Base-by-base conservation (phyloP, 192 early-diverging fungal genomes). In the Mortierella alpina region DNA sequence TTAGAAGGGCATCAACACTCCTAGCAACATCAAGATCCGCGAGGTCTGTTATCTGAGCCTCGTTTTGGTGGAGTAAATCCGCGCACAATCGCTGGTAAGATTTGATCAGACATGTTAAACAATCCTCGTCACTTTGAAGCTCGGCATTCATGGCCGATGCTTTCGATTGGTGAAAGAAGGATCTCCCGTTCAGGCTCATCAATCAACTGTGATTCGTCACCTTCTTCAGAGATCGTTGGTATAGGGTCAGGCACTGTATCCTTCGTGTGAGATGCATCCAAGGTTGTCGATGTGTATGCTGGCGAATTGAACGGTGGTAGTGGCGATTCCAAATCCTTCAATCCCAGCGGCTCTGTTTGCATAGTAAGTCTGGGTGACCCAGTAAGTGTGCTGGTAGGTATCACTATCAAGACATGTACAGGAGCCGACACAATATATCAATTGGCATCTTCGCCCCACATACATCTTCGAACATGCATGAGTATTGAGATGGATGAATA, bases 151-250 rank as follows among this genome's bases (percentile, higher is more conserved):
- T 68, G 66, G 22, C 54, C 55, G 58, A 68, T 68, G 20, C 46
- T 68, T 68, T 68, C 66, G 31, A 68, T 68, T 58, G 58, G 54
- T 47, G 66, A 23, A 68, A 68, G 66, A 58, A 58, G 66, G 48
- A 49, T 22, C 55, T 56, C 45, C 47, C 66, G 66, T 48, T 68
- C 66, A 23, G 12, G 13, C 54, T 58, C 55, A 58, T 68, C 66
- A 58, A 68, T 49, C 42, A 66, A 66, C 45, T 31, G 44, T 58
- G 66, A 68, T 68, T 58, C 54, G 46, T 58, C 45, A 49, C 22
- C 66, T 68, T 66, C 64, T 55, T 15, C 52, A 45, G 64, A 54
- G 39, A 66, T 54, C 64, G 64, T 54, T 52, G 51, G 64, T 55
- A 23, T 51, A 55, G 49, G 64, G 40, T 66, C 51, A 66, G 64